phyloP scores from a whole-genome alignment of 768 basidiomycete genomes.

The Kwoniella pini region DNA sequence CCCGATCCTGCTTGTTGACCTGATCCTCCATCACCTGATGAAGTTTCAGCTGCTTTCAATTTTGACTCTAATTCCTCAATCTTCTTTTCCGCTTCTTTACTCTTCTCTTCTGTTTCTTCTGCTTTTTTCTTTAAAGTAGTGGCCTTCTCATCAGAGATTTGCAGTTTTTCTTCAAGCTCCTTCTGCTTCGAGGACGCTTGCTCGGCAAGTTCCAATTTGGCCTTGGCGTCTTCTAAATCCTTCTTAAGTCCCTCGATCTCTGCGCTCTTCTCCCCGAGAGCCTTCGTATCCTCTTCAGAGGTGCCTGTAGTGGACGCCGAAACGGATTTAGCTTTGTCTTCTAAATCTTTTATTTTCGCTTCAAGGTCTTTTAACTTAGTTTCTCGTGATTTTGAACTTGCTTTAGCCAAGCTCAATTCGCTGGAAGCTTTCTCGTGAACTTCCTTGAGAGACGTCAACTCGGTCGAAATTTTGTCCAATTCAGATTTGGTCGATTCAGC shows the following conservation, averaged over 20 bases:
- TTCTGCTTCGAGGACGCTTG: slow-evolving; percentile 15
- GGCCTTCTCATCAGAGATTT: slow-evolving; percentile 7
- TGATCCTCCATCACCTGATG: not conserved
- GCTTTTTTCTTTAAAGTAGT: slow-evolving; percentile 15
- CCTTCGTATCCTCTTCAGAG: slow-evolving; percentile 14
- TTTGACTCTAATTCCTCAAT: slow-evolving; percentile 31
- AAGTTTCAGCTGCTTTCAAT: slow-evolving; percentile 6
- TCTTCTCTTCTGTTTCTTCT: slow-evolving; percentile 16
- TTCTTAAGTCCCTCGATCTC: slow-evolving; percentile 28
- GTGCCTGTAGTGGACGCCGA: not conserved
- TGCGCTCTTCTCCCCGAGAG: slow-evolving; percentile 19
- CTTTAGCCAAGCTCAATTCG: slow-evolving; percentile 25
- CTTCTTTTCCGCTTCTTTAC: slow-evolving; percentile 19
- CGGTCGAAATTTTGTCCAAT: slow-evolving; percentile 12
- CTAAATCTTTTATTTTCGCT: slow-evolving; percentile 23
- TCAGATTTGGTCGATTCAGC: slow-evolving; percentile 12
- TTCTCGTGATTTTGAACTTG: slow-evolving; percentile 13
- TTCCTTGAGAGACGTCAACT: slow-evolving; percentile 18
- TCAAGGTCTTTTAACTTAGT: slow-evolving; percentile 20
- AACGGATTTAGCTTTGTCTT: slow-evolving; percentile 19
- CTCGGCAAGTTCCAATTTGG: slow-evolving; percentile 11
- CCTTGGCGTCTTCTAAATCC: slow-evolving; percentile 8
- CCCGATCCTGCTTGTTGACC: slow-evolving; percentile 2
- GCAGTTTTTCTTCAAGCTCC: slow-evolving; percentile 16
- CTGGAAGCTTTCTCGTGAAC: slow-evolving; percentile 18